Evolutionary conservation across 768 basidiomycete species (phyloP), one percentile per base, ranked within the genome.

Genomic region (Leccinellum albellum): DNA sequence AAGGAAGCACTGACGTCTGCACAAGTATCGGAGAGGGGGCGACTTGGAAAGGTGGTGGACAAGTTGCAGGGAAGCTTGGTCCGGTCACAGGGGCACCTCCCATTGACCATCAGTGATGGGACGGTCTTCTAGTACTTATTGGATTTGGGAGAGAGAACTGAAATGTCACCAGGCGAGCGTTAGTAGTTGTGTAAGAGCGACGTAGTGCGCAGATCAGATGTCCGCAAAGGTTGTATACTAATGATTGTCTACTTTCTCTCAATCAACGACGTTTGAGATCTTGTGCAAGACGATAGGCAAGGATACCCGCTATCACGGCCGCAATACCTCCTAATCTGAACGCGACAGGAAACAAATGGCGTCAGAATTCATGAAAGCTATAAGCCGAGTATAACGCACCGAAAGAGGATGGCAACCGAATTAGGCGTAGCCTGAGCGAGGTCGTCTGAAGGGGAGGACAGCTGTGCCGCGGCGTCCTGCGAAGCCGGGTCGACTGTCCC

Each of bases 391-490:
- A 20, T 15, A 31, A 32, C 51, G n/a, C 3, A 90, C 91, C 87
- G 76, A 68, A 94, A 91, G 31, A 94, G 82, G 64, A 91, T 81
- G 10, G 85, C 90, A 4, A 92, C 83, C n/a, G 90, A 85, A 70
- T 87, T 85, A 1, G 86, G 80, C 3, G 67, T 74, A 40, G 50
- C 53, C 31, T 56, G 54, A 53, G 50, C 37, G 7, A 29, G 5
- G 50, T 56, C 56, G 44, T 60, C 55, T 1, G 58, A 51, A 37
- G 66, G 61, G 55, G 57, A 9, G 53, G 67, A 28, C 3, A 58
- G 31, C n/a, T 46, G n/a, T 49, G 50, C 50, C 32, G 55, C 15
- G 24, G 46, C 32, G 28, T 55, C 62, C 55, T 61, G 51, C 21
- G 37, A 28, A 28, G 40, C 37, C 12, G 55, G 28, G 42, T 31